Percentiles rank a stretch among this genome's conserved stretches.
phyloP scores from a whole-genome alignment of 202 grass and related monocot genomes.

The Cymbopogon flexuosus region DNA sequence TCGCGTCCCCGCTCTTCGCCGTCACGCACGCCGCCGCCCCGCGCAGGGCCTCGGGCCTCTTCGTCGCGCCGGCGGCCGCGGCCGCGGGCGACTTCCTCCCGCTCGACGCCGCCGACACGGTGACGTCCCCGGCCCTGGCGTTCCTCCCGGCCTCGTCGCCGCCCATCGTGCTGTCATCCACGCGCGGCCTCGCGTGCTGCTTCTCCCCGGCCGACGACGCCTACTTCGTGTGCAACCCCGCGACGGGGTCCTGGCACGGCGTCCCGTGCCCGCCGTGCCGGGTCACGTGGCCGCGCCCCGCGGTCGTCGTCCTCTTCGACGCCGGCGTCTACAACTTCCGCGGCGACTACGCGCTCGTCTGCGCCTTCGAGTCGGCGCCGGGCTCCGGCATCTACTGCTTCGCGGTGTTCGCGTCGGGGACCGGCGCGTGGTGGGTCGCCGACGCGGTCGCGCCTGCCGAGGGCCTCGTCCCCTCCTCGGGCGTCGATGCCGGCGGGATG shows the following conservation, averaged over 20 bases:
- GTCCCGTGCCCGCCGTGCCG: slow-evolving; percentile 37
- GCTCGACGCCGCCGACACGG: slow-evolving; percentile 30
- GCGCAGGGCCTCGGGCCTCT: slow-evolving; percentile 18
- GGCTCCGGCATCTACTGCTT: slow-evolving; percentile 39
- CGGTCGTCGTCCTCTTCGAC: slow-evolving; percentile 50
- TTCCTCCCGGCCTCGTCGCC: slow-evolving; percentile 21
- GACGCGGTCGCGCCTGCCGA: slow-evolving; percentile 33
- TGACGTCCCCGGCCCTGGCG: slow-evolving; percentile 22
- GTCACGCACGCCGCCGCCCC: slow-evolving; percentile 30
- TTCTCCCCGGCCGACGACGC: slow-evolving; percentile 43
- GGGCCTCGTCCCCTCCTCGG: slow-evolving; percentile 33
- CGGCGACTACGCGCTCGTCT: slow-evolving; percentile 54
- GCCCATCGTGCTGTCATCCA: slow-evolving; percentile 24
- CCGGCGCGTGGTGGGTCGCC: slow-evolving; percentile 40
- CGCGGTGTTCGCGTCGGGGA: slow-evolving; percentile 44
- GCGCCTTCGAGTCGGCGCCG: slow-evolving; percentile 30
- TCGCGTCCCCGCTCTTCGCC: slow-evolving; percentile 43
- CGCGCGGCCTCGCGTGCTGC: slow-evolving; percentile 40
- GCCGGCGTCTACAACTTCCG: slow-evolving; percentile 49
- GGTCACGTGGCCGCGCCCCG: slow-evolving; percentile 22
- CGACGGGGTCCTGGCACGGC: slow-evolving; percentile 16
- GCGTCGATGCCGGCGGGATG: slow-evolving; percentile 21
- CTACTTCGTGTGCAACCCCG: slow-evolving; percentile 40
- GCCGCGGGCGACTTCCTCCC: slow-evolving; percentile 19
- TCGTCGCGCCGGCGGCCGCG: neutral